Percentiles rank a stretch among this genome's conserved stretches.
phyloP scores from a whole-genome alignment of 257 asterid species.

The Plectranthus barbatus region DNA sequence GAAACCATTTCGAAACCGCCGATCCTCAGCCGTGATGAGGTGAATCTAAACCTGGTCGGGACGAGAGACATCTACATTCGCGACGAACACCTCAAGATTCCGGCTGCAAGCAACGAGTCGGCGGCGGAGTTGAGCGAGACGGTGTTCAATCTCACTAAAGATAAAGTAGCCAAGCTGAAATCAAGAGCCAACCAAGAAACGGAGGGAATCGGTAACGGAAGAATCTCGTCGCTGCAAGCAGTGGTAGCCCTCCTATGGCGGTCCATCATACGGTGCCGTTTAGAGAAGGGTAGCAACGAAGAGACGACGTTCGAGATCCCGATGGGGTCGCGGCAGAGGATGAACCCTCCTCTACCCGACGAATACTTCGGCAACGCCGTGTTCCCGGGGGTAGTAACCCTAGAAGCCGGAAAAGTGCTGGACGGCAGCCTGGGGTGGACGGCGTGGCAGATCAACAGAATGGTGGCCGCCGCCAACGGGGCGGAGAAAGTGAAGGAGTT shows the following conservation, averaged over 20 bases:
- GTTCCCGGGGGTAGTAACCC: conserved; percentile 6
- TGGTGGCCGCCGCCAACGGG: conserved; percentile 5
- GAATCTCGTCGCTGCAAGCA: conserved; percentile 43
- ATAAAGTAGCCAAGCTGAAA: conserved; percentile 15
- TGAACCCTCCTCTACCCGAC: conserved; percentile 30
- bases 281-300: not conserved
- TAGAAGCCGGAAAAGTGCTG: conserved; percentile 13
- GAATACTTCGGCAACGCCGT: conserved; percentile 46
- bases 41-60: conserved; percentile 14
- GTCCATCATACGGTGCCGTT: conserved; percentile 24
- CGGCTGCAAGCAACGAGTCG: not conserved
- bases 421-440: conserved; percentile 38
- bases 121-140: not conserved
- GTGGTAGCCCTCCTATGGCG: conserved; percentile 41
- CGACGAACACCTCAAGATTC: not conserved
- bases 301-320: conserved; percentile 13
- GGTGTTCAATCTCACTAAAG: conserved; percentile 17
- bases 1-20: conserved; percentile 13
- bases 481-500: conserved; percentile 15
- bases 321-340: conserved; percentile 24
- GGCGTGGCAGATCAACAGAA: conserved; percentile 31
- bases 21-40: conserved; percentile 6
- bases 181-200: conserved; percentile 21
- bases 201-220: not conserved
- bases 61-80: not conserved